Percentiles rank a stretch among this genome's conserved stretches.
phyloP scores from a whole-genome alignment of 164 flowering plant species.

The Liquidambar formosana region DNA sequence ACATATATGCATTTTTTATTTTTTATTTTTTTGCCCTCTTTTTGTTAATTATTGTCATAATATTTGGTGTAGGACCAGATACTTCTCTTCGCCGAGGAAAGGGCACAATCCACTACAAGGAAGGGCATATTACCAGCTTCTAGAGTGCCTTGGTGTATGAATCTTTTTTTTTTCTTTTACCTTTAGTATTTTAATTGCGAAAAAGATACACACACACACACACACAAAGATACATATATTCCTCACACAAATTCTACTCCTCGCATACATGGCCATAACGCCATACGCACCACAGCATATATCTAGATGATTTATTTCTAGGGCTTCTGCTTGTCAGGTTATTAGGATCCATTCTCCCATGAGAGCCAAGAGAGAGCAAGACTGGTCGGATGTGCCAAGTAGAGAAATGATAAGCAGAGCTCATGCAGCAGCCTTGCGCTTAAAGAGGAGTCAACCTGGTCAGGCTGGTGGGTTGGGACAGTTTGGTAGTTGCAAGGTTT shows the following conservation, averaged over 20 bases:
- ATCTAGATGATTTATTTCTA: neutral
- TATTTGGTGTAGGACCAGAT: conserved; percentile 70
- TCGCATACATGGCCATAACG: too few relatives aligned
- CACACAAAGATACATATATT: neutral
- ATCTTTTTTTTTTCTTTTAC: neutral
- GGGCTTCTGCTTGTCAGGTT: conserved; percentile 46
- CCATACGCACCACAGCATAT: too few relatives aligned
- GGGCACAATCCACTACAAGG: conserved; percentile 99
- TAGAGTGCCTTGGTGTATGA: conserved; percentile 97
- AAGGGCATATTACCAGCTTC: conserved; percentile 92
- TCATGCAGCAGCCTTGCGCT: conserved; percentile 74
- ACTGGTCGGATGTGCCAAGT: conserved; percentile 91
- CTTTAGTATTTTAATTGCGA: neutral
- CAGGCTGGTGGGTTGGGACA: conserved; percentile 52
- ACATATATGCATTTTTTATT: too few relatives aligned
- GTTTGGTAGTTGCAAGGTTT: conserved; percentile 89
- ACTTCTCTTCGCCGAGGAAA: conserved; percentile 86
- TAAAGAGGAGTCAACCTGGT: conserved; percentile 61
- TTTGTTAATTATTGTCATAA: neutral
- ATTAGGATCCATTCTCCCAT: conserved; percentile 96
- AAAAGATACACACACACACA: too few relatives aligned
- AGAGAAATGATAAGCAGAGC: conserved; percentile 70
- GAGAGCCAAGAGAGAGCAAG: conserved; percentile 75
- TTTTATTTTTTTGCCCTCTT: too few relatives aligned
- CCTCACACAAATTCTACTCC: neutral